Evolutionary conservation across 2,329 filamentous ascomycete genomes (phyloP).

Genomic region (Furcasterigmium sp.): DNA sequence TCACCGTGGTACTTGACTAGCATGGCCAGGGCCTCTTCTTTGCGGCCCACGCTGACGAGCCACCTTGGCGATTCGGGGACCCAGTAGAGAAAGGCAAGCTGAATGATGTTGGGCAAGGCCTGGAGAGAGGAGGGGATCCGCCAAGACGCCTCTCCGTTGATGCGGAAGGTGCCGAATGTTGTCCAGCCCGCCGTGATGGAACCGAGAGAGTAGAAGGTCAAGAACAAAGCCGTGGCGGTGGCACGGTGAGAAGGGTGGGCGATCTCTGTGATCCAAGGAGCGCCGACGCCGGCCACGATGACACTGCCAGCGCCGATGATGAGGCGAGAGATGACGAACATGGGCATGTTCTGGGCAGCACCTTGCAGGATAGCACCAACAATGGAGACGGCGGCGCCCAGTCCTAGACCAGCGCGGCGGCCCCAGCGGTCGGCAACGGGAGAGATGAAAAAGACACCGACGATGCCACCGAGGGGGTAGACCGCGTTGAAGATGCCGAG

Average conservation of each 20-base stretch:
- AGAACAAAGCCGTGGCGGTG: slow-evolving; percentile 25
- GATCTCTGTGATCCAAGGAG: slow-evolving; percentile 15
- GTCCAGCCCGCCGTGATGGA: slow-evolving; percentile 13
- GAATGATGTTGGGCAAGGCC: slow-evolving; percentile 1
- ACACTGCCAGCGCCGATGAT: not conserved
- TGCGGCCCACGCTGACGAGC: slow-evolving; percentile 24
- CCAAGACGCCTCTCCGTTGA: slow-evolving; percentile 39
- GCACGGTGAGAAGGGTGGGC: slow-evolving; percentile 27
- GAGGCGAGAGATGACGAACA: slow-evolving; percentile 35
- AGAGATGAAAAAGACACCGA: not conserved
- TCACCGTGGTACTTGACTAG: not conserved
- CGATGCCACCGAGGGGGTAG: not conserved
- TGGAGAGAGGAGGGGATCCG: slow-evolving; percentile 43
- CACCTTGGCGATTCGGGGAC: slow-evolving; percentile 32
- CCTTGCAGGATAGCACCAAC: slow-evolving; percentile 33
- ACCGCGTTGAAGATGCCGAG: slow-evolving; percentile 1
- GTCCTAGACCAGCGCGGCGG: not conserved
- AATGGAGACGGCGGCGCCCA: not conserved
- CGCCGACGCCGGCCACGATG: not conserved
- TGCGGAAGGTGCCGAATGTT: slow-evolving; percentile 35
- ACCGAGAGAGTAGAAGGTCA: slow-evolving; percentile 25
- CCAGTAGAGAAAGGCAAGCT: slow-evolving; percentile 19
- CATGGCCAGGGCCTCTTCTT: slow-evolving; percentile 20
- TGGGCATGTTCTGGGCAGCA: slow-evolving; percentile 35
- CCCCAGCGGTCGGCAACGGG: not conserved